These are phyloP conservation scores for Sphenostylis stenocarpa DNA, from an alignment of 306 rosid genomes.

Conservation along the genomic window DNA sequence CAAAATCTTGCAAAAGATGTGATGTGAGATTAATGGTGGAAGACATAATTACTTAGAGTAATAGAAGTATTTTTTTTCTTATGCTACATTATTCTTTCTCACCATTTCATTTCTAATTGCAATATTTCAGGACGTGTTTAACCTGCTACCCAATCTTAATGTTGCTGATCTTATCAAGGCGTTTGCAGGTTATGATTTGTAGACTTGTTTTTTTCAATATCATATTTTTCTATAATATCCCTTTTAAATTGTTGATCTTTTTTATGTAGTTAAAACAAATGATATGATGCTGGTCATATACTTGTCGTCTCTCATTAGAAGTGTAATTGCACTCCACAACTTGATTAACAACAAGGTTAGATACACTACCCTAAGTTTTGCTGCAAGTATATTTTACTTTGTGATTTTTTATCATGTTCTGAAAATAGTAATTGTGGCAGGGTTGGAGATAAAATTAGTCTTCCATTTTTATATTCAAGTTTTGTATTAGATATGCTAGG, in stretches of 20 bases:
- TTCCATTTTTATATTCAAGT: neutral
- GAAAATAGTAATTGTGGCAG: neutral
- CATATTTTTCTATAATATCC: neutral
- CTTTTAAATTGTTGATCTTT: constrained; percentile 26
- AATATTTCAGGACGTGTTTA: constrained; percentile 51
- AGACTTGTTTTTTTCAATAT: neutral
- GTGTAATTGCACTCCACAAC: constrained; percentile 60
- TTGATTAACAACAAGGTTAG: constrained; percentile 59
- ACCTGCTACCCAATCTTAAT: constrained; percentile 59
- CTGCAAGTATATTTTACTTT: constrained; percentile 7
- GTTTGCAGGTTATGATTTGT: constrained; percentile 44
- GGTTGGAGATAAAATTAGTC: neutral
- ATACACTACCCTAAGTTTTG: constrained; percentile 17
- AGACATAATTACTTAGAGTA: neutral
- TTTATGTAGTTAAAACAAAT: constrained; percentile 52
- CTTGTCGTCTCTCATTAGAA: constrained; percentile 54
- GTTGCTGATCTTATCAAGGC: constrained; percentile 54
- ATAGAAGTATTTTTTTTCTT: neutral
- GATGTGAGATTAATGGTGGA: neutral
- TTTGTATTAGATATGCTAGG: neutral
- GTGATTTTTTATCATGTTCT: neutral
- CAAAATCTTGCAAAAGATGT: neutral
- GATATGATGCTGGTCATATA: constrained; percentile 62
- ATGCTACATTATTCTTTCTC: neutral
- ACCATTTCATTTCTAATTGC: neutral